These are phyloP conservation scores for Cyberlindnera xishuangbannaensis DNA, from an alignment of 805 yeast species.

Conservation along the genomic window DNA sequence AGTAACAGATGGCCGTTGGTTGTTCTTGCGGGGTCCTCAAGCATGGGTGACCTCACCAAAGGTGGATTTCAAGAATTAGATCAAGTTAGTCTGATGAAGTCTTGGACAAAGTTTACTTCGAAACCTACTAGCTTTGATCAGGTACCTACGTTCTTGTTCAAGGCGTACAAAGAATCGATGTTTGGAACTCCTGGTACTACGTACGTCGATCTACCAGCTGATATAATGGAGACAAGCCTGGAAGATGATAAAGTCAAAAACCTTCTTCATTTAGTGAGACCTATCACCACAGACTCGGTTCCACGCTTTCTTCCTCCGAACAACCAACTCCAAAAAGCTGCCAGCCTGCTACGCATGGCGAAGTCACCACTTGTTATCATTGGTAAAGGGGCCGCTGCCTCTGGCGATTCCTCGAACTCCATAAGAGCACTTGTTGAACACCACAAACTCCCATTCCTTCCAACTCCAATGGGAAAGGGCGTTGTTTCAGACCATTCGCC, in stretches of 20 bases:
- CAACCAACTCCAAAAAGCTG: slow-evolving; percentile 31
- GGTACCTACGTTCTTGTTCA: slow-evolving; percentile 35
- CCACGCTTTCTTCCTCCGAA: slow-evolving; percentile 36
- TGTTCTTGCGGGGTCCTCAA: slow-evolving; percentile 58
- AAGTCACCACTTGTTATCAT: slow-evolving; percentile 48
- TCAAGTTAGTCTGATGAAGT: slow-evolving; percentile 45
- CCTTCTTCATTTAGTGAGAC: slow-evolving; percentile 5
- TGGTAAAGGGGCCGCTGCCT: slow-evolving; percentile 66
- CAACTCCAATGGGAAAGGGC: slow-evolving; percentile 81
- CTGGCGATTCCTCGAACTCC: slow-evolving; percentile 34
- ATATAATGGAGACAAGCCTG: slow-evolving; percentile 34
- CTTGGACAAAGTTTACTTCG: slow-evolving; percentile 47
- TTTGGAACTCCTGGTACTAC: slow-evolving; percentile 56
- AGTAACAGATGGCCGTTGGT: slow-evolving; percentile 61
- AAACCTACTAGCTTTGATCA: slow-evolving; percentile 32
- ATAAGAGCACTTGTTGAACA: slow-evolving; percentile 36
- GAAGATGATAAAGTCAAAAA: neutral
- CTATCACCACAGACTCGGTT: slow-evolving; percentile 3
- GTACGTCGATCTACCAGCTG: slow-evolving; percentile 63
- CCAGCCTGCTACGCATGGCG: slow-evolving; percentile 29
- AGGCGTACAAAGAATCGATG: slow-evolving; percentile 39
- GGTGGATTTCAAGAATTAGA: slow-evolving; percentile 74
- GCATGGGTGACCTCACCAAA: slow-evolving; percentile 39
- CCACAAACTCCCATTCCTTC: slow-evolving; percentile 50
- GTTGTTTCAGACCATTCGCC: slow-evolving; percentile 45